These are phyloP conservation scores for Schizochytrium sp. DNA, from an alignment of 108 stramenopile genomes.

Conservation along the genomic window DNA sequence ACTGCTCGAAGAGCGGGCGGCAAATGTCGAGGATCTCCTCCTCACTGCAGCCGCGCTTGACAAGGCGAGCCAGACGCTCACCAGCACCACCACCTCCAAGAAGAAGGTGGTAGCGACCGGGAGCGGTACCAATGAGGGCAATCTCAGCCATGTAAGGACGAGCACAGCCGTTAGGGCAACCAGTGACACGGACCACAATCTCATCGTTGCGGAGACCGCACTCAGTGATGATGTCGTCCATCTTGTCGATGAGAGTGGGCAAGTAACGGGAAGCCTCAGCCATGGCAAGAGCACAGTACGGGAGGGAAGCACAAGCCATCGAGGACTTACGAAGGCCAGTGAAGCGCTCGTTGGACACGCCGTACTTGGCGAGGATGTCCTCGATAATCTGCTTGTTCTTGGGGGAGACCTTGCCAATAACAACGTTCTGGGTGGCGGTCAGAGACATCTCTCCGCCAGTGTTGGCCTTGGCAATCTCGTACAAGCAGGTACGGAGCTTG, in stretches of 20 bases:
- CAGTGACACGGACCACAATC: conserved; percentile 95
- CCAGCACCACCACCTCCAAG: conserved; percentile 93
- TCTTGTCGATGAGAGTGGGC: conserved; percentile 87
- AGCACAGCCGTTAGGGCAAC: conserved; percentile 98
- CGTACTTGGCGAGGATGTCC: conserved; percentile 84
- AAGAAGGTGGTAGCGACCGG: conserved; percentile 93
- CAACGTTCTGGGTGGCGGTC: conserved; percentile 92
- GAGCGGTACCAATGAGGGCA: conserved; percentile 95
- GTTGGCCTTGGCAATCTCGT: conserved; percentile 85
- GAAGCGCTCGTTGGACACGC: conserved; percentile 88
- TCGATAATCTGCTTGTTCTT: conserved; percentile 88
- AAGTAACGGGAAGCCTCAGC: conserved; percentile 95
- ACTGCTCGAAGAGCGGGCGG: conserved; percentile 29
- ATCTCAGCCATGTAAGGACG: conserved; percentile 99
- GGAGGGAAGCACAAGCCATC: conserved; percentile 97
- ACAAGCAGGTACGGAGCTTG: conserved; percentile 88
- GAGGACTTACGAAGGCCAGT: conserved; percentile 84
- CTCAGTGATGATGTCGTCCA: conserved; percentile 85
- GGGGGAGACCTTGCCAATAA: conserved; percentile 88
- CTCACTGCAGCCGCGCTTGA: conserved; percentile 10
- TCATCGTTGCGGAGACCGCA: conserved; percentile 80
- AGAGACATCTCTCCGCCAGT: conserved; percentile 88
- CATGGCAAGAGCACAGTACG: conserved; percentile 95
- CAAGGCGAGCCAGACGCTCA: conserved; percentile 82
- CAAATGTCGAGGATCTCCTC: conserved; percentile 44